Conservation (phyloP, 1,284 basidiomycete species). For the Polyporus tsugae region DNA sequence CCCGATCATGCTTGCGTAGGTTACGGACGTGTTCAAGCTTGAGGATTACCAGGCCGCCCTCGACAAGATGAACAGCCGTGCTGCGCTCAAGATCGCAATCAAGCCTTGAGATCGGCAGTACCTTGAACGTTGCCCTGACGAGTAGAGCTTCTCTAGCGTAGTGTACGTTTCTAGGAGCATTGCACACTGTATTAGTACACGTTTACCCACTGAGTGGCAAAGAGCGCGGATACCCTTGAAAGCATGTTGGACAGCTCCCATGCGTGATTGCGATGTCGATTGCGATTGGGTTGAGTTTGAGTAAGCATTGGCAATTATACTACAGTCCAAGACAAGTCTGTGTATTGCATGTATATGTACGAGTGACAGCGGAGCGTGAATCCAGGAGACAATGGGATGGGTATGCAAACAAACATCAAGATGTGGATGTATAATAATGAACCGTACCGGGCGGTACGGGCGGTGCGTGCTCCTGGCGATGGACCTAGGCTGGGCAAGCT, state of each 20-base stretch:
- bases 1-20: slow-evolving; percentile 35
- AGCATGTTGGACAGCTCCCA: not conserved
- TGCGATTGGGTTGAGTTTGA: slow-evolving; percentile 2
- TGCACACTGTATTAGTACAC: slow-evolving; percentile 26
- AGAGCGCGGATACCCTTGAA: slow-evolving; percentile 25
- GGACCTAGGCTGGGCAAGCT: not conserved
- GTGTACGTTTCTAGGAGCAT: slow-evolving; percentile 25
- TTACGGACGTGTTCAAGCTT: slow-evolving; percentile 62
- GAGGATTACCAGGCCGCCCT: slow-evolving; percentile 66
- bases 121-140: not conserved
- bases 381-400: not conserved
- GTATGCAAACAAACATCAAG: slow-evolving; percentile 6
- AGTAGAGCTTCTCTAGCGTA: slow-evolving; percentile 2
- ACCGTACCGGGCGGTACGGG: not conserved
- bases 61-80: slow-evolving; percentile 63
- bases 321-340: not conserved
- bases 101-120: slow-evolving; percentile 37
- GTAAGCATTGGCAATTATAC: not conserved
- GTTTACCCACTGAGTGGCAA: not conserved
- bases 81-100: slow-evolving; percentile 50
- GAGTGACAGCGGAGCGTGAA: slow-evolving; percentile 3
- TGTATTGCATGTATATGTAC: not conserved
- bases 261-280: not conserved
- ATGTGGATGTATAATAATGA: not conserved
- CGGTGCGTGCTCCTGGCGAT: not conserved